These are phyloP conservation scores for Akanthomyces uredinophilus DNA, from an alignment of 2,329 filamentous ascomycete species.

Conservation along the genomic window DNA sequence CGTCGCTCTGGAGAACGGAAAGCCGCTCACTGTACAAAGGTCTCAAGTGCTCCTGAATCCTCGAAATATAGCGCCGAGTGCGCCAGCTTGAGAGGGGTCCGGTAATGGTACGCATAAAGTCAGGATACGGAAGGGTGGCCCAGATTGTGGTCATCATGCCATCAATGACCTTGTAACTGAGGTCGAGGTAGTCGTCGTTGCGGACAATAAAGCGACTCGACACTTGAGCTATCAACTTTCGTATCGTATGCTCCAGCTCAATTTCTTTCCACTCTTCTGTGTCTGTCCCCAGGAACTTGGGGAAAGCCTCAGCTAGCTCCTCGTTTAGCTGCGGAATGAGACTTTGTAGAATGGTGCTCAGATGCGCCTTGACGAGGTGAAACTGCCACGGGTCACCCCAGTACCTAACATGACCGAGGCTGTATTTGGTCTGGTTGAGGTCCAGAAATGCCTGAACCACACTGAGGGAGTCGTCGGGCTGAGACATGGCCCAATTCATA, in stretches of 20 bases:
- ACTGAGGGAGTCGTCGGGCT: slow-evolving; percentile 34
- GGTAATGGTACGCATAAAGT: slow-evolving; percentile 18
- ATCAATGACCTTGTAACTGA: slow-evolving; percentile 25
- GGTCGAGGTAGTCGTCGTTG: not conserved
- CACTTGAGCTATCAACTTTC: not conserved
- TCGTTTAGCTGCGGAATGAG: slow-evolving; percentile 31
- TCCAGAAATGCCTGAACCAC: slow-evolving; percentile 33
- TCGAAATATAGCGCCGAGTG: not conserved
- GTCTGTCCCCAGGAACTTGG: not conserved
- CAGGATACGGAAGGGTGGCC: slow-evolving; percentile 25
- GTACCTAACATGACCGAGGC: slow-evolving; percentile 31
- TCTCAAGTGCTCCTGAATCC: not conserved
- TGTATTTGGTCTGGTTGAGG: slow-evolving; percentile 32
- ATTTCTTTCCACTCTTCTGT: not conserved
- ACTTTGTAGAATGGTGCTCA: slow-evolving; percentile 31
- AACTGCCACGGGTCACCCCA: slow-evolving; percentile 33
- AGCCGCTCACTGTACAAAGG: not conserved
- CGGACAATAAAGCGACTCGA: slow-evolving; percentile 27
- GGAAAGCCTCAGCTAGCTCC: slow-evolving; percentile 18
- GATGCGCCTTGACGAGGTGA: slow-evolving; percentile 30
- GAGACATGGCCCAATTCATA: slow-evolving; percentile 35
- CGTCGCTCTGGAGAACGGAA: slow-evolving; percentile 14
- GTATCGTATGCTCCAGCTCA: not conserved
- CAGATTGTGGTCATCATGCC: slow-evolving; percentile 27
- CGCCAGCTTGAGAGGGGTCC: not conserved